Percentiles rank a stretch among this genome's conserved stretches.
Conservation (phyloP, 805 yeast species). For the Zygoascus tannicola region DNA sequence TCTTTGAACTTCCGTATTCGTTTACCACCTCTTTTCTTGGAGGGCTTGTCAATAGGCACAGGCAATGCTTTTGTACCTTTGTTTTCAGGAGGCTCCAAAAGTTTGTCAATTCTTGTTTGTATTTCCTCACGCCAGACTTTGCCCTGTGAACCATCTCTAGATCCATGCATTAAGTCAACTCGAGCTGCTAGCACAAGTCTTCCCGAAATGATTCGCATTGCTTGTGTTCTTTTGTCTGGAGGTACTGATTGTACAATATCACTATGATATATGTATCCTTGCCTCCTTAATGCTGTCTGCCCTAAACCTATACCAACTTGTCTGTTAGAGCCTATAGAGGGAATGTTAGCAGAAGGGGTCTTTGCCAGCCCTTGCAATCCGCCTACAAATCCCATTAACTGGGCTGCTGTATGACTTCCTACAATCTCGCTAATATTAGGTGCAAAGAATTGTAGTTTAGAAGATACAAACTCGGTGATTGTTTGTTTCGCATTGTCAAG, state of each 20-base stretch:
- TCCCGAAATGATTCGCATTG: conserved; percentile 69
- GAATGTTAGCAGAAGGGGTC: conserved; percentile 76
- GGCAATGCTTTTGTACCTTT: conserved; percentile 56
- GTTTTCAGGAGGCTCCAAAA: conserved; percentile 68
- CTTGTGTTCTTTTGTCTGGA: conserved; percentile 51
- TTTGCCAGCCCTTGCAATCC: conserved; percentile 55
- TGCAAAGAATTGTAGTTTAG: conserved; percentile 50
- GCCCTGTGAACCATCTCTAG: conserved; percentile 48
- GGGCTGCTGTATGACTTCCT: conserved; percentile 66
- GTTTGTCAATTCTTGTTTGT: conserved; percentile 52
- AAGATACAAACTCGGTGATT: conserved; percentile 47
- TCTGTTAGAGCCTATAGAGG: conserved; percentile 57
- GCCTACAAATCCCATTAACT: conserved; percentile 58
- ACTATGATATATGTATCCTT: conserved; percentile 59
- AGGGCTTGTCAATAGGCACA: conserved; percentile 61
- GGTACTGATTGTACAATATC: conserved; percentile 53
- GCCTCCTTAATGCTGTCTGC: conserved; percentile 42
- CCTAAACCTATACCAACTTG: conserved; percentile 33
- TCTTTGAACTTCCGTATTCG: conserved; percentile 72
- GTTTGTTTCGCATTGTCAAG: conserved; percentile 36
- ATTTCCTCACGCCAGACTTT: conserved; percentile 51
- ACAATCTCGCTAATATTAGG: conserved; percentile 72
- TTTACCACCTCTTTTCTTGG: conserved; percentile 82
- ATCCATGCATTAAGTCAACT: conserved; percentile 48
- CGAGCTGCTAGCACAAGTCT: conserved; percentile 78